phyloP scores from a whole-genome alignment of 208 protist genomes.

The Acanthamoeba lenticulata region DNA sequence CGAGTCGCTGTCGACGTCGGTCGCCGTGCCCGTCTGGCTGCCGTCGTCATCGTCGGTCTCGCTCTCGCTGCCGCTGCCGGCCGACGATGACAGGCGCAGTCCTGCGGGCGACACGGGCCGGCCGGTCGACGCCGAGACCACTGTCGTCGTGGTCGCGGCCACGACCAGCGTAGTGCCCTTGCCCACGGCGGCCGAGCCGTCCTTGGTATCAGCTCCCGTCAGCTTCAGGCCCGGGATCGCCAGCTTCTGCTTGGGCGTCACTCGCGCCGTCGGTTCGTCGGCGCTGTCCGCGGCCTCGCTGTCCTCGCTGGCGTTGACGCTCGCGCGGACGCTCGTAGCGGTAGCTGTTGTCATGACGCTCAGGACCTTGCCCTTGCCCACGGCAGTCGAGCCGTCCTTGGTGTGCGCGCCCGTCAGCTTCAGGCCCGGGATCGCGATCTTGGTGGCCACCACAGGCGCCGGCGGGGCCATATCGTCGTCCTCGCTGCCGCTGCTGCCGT shows the following conservation, averaged over 20 bases:
- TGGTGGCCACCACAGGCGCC: background rate
- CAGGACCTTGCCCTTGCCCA: constrained; percentile 12
- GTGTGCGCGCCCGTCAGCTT: constrained; percentile 35
- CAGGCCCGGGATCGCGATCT: constrained; percentile 43
- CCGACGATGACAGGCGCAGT: too few relatives aligned
- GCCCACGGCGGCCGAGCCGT: background rate
- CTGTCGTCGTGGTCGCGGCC: background rate
- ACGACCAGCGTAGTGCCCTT: constrained; percentile 35
- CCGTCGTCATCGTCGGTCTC: background rate
- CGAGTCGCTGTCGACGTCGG: background rate
- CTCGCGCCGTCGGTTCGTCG: too few relatives aligned
- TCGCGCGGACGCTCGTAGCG: too few relatives aligned
- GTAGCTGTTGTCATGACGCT: background rate
- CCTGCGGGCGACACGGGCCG: too few relatives aligned
- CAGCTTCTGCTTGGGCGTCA: background rate
- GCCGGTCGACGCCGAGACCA: too few relatives aligned
- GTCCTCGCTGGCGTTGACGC: too few relatives aligned
- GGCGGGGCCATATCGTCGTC: background rate
- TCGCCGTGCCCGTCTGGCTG: background rate
- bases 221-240: constrained; percentile 47
- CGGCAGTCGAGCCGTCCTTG: constrained; percentile 21
- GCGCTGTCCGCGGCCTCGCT: background rate
- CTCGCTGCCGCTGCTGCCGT: background rate
- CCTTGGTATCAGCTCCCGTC: constrained; percentile 27
- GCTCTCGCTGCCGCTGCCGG: background rate